Evolutionary conservation across 164 flowering plant species (phyloP).

Genomic region (Vitis labrusca): DNA sequence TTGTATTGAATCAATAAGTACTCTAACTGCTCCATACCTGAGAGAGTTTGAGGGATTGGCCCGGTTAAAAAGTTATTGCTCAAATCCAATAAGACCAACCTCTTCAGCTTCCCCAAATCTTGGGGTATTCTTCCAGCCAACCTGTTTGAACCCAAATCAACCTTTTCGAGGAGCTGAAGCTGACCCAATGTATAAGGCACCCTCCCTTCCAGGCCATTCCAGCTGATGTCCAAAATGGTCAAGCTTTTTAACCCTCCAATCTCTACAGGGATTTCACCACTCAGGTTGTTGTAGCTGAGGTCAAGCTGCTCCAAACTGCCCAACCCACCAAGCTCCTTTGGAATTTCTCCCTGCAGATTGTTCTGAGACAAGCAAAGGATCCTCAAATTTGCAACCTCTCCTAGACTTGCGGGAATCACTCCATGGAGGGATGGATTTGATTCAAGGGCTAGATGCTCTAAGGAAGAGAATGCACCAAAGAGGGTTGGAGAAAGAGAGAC

Average conservation of each 20-base stretch:
- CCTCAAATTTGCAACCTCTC: slow-evolving; percentile 18
- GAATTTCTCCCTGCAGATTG: slow-evolving; percentile 44
- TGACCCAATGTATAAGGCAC: slow-evolving; percentile 40
- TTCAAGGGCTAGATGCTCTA: slow-evolving; percentile 40
- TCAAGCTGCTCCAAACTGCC: slow-evolving; percentile 45
- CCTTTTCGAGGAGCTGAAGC: slow-evolving; percentile 38
- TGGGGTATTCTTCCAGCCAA: slow-evolving; percentile 33
- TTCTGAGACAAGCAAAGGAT: slow-evolving; percentile 46
- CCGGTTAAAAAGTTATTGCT: slow-evolving; percentile 43
- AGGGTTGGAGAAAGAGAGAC: slow-evolving; percentile 32
- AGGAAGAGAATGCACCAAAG: slow-evolving; percentile 32
- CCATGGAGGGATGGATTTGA: slow-evolving; percentile 51
- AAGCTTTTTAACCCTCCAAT: slow-evolving; percentile 41
- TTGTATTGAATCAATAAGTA: slow-evolving; percentile 41
- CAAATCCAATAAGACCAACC: slow-evolving; percentile 43
- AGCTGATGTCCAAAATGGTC: slow-evolving; percentile 48
- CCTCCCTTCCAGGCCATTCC: slow-evolving; percentile 33
- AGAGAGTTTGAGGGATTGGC: slow-evolving; percentile 43
- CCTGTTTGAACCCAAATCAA: slow-evolving; percentile 47
- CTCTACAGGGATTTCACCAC: slow-evolving; percentile 43
- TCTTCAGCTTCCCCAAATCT: slow-evolving; percentile 36
- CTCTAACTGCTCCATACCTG: slow-evolving; percentile 38
- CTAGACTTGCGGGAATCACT: slow-evolving; percentile 36
- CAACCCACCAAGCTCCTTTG: slow-evolving; percentile 32
- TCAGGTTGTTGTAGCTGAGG: slow-evolving; percentile 46